Base-by-base conservation (phyloP, 129 eudicot genomes). In the Deinandra increscens region DNA sequence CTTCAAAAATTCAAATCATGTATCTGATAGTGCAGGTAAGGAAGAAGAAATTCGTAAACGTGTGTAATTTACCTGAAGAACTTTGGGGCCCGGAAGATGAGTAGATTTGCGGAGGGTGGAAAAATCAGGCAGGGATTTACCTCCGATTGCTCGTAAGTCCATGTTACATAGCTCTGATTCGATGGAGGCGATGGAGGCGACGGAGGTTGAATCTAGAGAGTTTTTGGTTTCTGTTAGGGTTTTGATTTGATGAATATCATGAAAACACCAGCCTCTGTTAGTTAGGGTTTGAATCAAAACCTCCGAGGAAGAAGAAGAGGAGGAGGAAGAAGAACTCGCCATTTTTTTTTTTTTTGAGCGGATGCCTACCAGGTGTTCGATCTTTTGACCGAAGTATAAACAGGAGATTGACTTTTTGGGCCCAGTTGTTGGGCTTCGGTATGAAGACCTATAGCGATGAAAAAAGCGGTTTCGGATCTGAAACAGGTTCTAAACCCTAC, bases 81-180 rank as follows among this genome's bases (percentile, higher is more conserved):
- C 87, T 80, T 76, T 84, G 29, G 96, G 96, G 65, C 87, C 91
- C 0, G 46, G 75, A 41, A 91, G 73, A 70, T 73, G 87, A 81
- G 91, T 51, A n/a, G 78, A 56, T 56, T 84, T 86, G 10, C 91
- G 84, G 26, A 82, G 94, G 41, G 73, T 58, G 66, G 96, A 64
- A 71, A 80, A 22, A 36, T 88, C 86, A 6, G 98, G 95, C 60
- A 91, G 76, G 7, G 86, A 82, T 49, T 88, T 88, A 10, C 86
- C 96, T 17, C 95, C 98, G 77, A 91, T 64, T 36, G 84, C 55
- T 71, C 88, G 81, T 44, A 86, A 75, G 80, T 91, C 95, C 63
- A 79, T 38, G 73, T 91, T 82, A 78, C 81, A 75, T 3, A 91
- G 89, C 75, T 91, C 86, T 2, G 94, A 82, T 79, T 91, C 96